Percentiles rank a stretch among this genome's conserved stretches.
These are phyloP conservation scores for Colletotrichum horii DNA, from an alignment of 2,329 filamentous ascomycete genomes.

Conservation along the genomic window DNA sequence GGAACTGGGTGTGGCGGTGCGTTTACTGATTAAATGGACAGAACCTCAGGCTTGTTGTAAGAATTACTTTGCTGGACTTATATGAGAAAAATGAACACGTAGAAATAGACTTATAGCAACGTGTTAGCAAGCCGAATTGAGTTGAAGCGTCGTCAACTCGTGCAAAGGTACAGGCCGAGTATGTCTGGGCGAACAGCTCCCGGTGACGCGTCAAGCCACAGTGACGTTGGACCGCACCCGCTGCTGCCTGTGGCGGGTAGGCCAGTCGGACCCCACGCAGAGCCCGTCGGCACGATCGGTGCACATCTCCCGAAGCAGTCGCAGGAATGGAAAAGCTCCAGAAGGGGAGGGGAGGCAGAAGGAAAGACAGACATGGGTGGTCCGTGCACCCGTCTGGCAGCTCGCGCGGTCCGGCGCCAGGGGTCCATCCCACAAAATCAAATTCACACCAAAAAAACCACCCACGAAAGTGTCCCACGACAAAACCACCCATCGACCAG, in stretches of 20 bases:
- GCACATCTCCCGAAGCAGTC: neutral
- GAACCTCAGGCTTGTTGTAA: neutral
- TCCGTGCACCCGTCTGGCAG: slow-evolving; percentile 5
- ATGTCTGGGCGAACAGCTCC: neutral
- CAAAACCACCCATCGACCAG: slow-evolving; percentile 10
- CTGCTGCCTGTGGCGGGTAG: slow-evolving; percentile 1
- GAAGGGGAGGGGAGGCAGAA: neutral
- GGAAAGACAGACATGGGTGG: neutral
- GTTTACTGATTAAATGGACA: neutral
- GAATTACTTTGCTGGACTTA: neutral
- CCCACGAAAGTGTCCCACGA: slow-evolving; percentile 15
- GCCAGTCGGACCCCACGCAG: neutral
- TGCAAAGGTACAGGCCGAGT: neutral
- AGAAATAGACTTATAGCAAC: neutral
- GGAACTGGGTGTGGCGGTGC: neutral
- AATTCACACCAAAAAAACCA: slow-evolving; percentile 25
- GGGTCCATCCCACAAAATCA: slow-evolving; percentile 25
- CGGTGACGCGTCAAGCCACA: slow-evolving; percentile 18
- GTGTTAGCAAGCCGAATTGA: neutral
- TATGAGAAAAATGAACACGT: neutral
- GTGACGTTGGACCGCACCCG: slow-evolving; percentile 4
- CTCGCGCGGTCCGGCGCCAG: neutral
- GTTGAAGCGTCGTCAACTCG: slow-evolving; percentile 11
- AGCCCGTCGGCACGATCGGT: neutral
- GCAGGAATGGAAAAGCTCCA: neutral